A percentile compares a stretch with the other conserved stretches of the same genome.
Conservation (phyloP, 345 rosid species). For the Pistacia integerrima region DNA sequence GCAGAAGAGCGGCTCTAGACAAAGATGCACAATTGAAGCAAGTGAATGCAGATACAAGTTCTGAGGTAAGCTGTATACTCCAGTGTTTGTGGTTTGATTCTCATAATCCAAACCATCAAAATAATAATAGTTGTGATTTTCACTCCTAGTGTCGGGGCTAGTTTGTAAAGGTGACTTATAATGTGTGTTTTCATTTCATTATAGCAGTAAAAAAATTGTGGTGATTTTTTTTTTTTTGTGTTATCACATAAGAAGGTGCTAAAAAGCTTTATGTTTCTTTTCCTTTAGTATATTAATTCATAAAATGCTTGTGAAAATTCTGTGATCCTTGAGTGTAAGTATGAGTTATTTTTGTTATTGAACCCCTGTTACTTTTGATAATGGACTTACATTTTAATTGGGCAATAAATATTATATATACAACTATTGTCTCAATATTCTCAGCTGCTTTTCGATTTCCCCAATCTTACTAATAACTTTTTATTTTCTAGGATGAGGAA, state of each 20-base stretch:
- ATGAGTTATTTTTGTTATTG: neutral
- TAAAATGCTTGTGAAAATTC: neutral
- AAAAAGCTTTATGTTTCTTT: neutral
- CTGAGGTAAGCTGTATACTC: conserved; percentile 63
- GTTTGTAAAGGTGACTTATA: neutral
- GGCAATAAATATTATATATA: conserved; percentile 17
- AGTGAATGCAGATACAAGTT: conserved; percentile 72
- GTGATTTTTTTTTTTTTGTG: neutral
- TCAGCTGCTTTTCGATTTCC: neutral
- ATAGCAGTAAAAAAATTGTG: neutral
- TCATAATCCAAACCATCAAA: neutral
- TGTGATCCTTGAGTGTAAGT: neutral
- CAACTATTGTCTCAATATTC: neutral
- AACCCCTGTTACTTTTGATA: neutral
- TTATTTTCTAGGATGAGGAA: conserved; percentile 77
- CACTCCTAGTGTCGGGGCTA: neutral
- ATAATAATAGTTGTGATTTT: neutral
- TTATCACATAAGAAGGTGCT: neutral
- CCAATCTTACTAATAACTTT: neutral
- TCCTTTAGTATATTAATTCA: neutral
- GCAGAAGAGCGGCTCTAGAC: conserved; percentile 79
- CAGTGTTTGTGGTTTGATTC: neutral
- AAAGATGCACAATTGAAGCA: conserved; percentile 78
- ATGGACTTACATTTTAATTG: neutral
- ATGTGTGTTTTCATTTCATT: neutral